phyloP scores from a whole-genome alignment of 2,329 filamentous ascomycete species.

The Phyllosticta paracitricarpa region DNA sequence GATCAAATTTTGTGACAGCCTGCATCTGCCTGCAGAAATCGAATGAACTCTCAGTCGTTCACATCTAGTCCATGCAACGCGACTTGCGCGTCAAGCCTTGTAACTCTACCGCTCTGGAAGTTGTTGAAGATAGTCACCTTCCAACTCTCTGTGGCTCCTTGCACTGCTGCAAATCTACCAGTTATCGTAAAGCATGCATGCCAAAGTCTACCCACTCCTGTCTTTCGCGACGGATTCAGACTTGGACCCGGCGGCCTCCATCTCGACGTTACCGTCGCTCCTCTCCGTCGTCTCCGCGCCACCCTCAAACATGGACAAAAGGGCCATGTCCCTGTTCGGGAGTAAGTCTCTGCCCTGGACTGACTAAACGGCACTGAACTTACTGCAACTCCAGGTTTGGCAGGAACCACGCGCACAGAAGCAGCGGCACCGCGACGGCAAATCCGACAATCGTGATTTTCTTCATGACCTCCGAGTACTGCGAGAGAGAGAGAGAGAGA shows the following conservation, averaged over 20 bases:
- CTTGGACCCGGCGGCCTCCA: neutral
- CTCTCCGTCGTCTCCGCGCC: neutral
- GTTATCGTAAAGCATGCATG: too few species aligned
- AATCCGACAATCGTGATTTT: neutral
- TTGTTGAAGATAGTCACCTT: too few species aligned
- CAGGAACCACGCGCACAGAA: neutral
- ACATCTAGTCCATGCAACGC: too few species aligned
- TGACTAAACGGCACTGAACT: neutral
- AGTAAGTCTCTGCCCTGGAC: neutral
- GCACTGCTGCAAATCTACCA: too few species aligned
- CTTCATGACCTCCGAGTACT: constrained; percentile 6
- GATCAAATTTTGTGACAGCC: too few species aligned
- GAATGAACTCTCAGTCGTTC: too few species aligned
- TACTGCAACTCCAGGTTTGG: neutral
- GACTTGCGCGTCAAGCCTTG: too few species aligned
- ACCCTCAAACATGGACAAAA: neutral
- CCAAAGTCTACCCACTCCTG: neutral
- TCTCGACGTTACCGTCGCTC: neutral
- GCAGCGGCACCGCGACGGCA: neutral
- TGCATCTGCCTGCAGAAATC: too few species aligned
- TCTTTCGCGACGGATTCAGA: neutral
- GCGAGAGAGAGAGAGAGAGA: neutral
- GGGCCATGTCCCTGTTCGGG: neutral
- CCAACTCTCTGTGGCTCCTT: too few species aligned
- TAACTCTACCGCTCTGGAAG: too few species aligned